A percentile compares a stretch with the other conserved stretches of the same genome.
Conservation (phyloP, 148 eudicot species). For the Dysphania ambrosioides region DNA sequence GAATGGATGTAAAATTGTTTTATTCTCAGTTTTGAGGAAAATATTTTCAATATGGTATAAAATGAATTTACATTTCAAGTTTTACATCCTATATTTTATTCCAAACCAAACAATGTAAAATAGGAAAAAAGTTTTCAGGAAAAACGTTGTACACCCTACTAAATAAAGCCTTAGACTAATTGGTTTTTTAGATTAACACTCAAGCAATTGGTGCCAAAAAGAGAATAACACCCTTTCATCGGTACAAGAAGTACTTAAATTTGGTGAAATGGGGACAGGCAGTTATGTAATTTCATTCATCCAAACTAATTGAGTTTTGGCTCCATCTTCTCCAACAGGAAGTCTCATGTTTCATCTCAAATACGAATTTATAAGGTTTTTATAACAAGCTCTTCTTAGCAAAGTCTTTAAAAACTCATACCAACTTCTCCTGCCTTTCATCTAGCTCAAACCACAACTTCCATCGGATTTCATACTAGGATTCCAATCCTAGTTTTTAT, state of each 20-base stretch:
- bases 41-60: no score
- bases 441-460: background rate
- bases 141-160: no score
- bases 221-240: conserved; percentile 17
- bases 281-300: conserved; percentile 17
- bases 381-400: conserved; percentile 8
- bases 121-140: no score
- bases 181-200: conserved; percentile 20
- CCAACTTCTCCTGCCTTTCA: conserved; percentile 6
- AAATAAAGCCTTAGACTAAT: no score
- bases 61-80: no score
- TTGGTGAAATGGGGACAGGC: conserved; percentile 9
- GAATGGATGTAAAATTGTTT: no score
- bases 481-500: conserved; percentile 33
- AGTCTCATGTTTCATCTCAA: no score
- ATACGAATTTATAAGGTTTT: conserved; percentile 19
- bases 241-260: background rate
- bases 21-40: no score
- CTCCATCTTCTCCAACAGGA: conserved; percentile 11
- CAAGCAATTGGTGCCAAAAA: background rate
- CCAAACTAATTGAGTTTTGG: conserved; percentile 23
- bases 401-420: conserved; percentile 11
- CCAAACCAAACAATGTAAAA: no score
- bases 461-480: conserved; percentile 34
- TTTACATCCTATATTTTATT: no score